Evolutionary conservation across 2,329 filamentous ascomycete genomes (phyloP), one percentile per base, ranked within the genome.

Genomic region (Coniosporium tulheliwenetii): DNA sequence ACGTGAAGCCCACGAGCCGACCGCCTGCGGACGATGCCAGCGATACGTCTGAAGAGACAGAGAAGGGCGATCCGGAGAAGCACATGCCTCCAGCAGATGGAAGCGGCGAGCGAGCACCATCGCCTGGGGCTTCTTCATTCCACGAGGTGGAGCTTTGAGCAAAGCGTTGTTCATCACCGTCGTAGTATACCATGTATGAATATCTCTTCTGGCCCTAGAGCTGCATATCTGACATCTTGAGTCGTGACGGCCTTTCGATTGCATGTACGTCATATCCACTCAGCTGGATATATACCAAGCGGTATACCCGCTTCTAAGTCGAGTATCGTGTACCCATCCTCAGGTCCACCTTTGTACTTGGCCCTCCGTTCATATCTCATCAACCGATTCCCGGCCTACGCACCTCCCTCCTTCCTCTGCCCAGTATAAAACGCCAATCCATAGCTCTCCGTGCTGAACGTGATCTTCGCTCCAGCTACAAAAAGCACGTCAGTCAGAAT

Each of bases 401-500:
- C 50, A 15, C 42, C 50, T 30, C 54, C 58, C 49, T 57, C 53
- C 46, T 53, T 54, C 51, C 58, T 56, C 52, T 59, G 55, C 7
- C 58, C 58, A 8, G 52, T 52, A 52, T 66, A 81, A 48, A 80
- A 80, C 1, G 69, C 77, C 50, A 79, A 55, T 0, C 76, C 77
- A 49, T 72, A 75, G 43, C 70, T 67, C 31, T 68, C 63, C 9
- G 76, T 80, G 2, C 66, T 70, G 46, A 82, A 83, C 0, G 77
- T 80, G 48, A 82, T 79, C 44, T 26, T 26, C 19, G 19, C 19
- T 3, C 19, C 19, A 26, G 19, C 19, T n/a, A n/a, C n/a, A n/a
- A n/a, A n/a, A n/a, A n/a, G n/a, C n/a, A n/a, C n/a, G n/a, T n/a
- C n/a, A n/a, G n/a, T n/a, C n/a, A n/a, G n/a, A n/a, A n/a, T n/a